Evolutionary conservation across 768 basidiomycete genomes (phyloP).

Genomic region (Leucogyrophana mollusca): DNA sequence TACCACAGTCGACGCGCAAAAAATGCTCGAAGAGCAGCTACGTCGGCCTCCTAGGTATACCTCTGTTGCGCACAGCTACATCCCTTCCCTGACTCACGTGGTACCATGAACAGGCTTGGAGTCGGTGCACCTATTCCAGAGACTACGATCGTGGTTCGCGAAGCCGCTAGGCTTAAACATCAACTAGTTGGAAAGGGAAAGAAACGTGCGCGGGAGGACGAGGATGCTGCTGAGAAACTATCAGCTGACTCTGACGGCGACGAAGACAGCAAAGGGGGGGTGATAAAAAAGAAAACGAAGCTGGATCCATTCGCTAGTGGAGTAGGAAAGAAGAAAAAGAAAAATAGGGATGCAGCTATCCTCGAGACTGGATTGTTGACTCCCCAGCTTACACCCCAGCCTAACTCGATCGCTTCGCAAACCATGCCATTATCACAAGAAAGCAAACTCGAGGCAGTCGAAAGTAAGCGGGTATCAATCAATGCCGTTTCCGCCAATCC

Average conservation of each 20-base stretch:
- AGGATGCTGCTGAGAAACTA: slow-evolving; percentile 24
- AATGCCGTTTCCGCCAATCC: no score
- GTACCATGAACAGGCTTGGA: slow-evolving; percentile 52
- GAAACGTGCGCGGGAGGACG: slow-evolving; percentile 47
- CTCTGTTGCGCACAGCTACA: background rate
- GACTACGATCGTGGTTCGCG: slow-evolving; percentile 42
- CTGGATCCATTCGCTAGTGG: slow-evolving; percentile 53
- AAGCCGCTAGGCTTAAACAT: slow-evolving; percentile 60
- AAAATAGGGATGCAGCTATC: slow-evolving; percentile 19
- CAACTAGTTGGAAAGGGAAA: slow-evolving; percentile 50
- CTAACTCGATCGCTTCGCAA: no score
- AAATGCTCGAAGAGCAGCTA: slow-evolving; percentile 65
- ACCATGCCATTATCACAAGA: no score
- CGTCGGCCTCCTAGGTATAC: slow-evolving; percentile 69
- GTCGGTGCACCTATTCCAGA: slow-evolving; percentile 68
- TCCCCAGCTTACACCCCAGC: background rate
- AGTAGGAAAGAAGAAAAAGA: slow-evolving; percentile 45
- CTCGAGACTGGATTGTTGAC: background rate
- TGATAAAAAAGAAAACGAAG: slow-evolving; percentile 58
- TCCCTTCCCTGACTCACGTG: slow-evolving; percentile 6
- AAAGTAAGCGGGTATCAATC: no score
- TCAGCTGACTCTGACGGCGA: slow-evolving; percentile 43
- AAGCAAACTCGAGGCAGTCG: no score
- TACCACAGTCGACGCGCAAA: slow-evolving; percentile 34
- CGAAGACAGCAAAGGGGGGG: slow-evolving; percentile 56